A percentile compares a stretch with the other conserved stretches of the same genome.
phyloP scores from a whole-genome alignment of 1,284 basidiomycete genomes.

The Cryptococcus sp. region DNA sequence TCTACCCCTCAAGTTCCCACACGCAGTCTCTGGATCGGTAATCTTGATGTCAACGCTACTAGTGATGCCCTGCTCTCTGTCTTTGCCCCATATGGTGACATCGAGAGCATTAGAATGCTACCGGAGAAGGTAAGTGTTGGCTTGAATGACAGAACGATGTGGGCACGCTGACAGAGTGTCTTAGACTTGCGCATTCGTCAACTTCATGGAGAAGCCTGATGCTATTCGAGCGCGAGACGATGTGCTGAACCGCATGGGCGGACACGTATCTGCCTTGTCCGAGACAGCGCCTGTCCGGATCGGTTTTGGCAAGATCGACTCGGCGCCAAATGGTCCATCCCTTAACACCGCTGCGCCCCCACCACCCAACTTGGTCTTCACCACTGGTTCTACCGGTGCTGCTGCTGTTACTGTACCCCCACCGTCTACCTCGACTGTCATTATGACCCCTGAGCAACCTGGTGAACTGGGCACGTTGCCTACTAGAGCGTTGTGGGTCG shows the following conservation, averaged over 20 bases:
- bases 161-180: conserved; percentile 6
- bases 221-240: conserved; percentile 96
- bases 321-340: conserved; percentile 77
- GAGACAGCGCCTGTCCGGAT: conserved; percentile 93
- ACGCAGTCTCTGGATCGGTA: conserved; percentile 95
- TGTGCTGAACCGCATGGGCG: conserved; percentile 88
- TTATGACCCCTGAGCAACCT: conserved; percentile 20
- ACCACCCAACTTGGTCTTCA: conserved; percentile 57
- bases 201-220: conserved; percentile 92
- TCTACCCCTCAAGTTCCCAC: conserved; percentile 75
- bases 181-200: conserved; percentile 97
- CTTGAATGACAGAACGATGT: background rate
- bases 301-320: conserved; percentile 96
- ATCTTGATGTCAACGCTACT: conserved; percentile 87
- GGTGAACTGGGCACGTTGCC: conserved; percentile 63
- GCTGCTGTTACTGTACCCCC: conserved; percentile 55
- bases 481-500: conserved; percentile 92
- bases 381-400: conserved; percentile 47
- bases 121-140: conserved; percentile 80
- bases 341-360: conserved; percentile 65
- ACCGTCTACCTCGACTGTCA: conserved; percentile 20
- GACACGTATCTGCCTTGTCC: conserved; percentile 82
- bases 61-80: conserved; percentile 92
- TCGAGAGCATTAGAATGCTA: conserved; percentile 88
- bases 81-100: conserved; percentile 93